phyloP scores from a whole-genome alignment of 108 stramenopile genomes.

The Chaetoceros muelleri region DNA sequence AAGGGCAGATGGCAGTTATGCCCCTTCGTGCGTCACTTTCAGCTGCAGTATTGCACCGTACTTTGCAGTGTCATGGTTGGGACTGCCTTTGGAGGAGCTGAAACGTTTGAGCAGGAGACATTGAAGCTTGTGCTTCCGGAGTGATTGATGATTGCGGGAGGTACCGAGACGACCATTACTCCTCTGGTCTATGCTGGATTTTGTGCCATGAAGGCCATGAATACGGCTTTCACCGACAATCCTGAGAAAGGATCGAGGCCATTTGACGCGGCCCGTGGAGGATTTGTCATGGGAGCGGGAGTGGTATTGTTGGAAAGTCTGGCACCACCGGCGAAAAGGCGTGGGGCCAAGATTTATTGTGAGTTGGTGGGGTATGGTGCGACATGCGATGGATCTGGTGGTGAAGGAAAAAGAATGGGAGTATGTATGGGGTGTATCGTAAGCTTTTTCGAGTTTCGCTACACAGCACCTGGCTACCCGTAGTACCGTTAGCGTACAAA shows the following conservation, averaged over 20 bases:
- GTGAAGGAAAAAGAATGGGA: no score
- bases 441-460: no score
- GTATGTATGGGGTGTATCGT: no score
- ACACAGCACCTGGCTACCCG: no score
- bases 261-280: slow-evolving; percentile 88
- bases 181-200: slow-evolving; percentile 87
- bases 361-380: slow-evolving; percentile 93
- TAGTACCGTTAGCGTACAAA: no score
- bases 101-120: slow-evolving; percentile 90
- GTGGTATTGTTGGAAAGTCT: slow-evolving; percentile 87
- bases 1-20: no score
- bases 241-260: slow-evolving; percentile 82
- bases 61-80: slow-evolving; percentile 95
- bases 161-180: slow-evolving; percentile 88
- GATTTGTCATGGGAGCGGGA: slow-evolving; percentile 97
- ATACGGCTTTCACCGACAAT: slow-evolving; percentile 74
- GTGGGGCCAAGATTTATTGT: slow-evolving; percentile 88
- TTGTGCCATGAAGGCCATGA: slow-evolving; percentile 92
- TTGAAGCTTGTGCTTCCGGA: slow-evolving; percentile 78
- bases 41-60: no score
- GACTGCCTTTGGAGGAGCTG: slow-evolving; percentile 89
- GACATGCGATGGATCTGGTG: slow-evolving; percentile 94
- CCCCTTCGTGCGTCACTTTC: no score
- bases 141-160: slow-evolving; percentile 93
- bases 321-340: slow-evolving; percentile 78